Conservation (phyloP, 2,329 filamentous ascomycete species). For the Aspergillus sp. region DNA sequence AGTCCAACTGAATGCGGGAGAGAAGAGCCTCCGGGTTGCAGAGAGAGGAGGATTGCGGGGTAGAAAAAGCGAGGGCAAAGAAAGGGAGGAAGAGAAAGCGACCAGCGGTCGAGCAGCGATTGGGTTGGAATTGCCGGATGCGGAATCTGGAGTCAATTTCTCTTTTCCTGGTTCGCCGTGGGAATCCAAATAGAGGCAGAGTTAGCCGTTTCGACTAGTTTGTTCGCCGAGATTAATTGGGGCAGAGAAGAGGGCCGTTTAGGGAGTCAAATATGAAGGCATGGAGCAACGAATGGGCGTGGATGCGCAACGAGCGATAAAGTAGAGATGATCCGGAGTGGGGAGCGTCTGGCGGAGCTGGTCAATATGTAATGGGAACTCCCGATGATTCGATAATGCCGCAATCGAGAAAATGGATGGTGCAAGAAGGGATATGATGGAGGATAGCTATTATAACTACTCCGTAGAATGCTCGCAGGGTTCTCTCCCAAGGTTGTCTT, state of each 20-base stretch:
- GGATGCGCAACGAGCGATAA: background rate
- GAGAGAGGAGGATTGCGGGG: slow-evolving; percentile 14
- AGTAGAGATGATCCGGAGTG: background rate
- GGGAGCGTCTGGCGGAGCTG: background rate
- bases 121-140: slow-evolving; percentile 11
- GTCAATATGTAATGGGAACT: slow-evolving; percentile 2
- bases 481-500: slow-evolving; percentile 4
- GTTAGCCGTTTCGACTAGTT: background rate
- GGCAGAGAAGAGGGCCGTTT: background rate
- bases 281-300: background rate
- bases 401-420: slow-evolving; percentile 22
- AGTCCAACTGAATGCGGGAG: background rate
- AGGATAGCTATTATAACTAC: background rate
- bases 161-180: background rate
- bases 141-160: slow-evolving; percentile 13
- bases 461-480: background rate
- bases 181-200: background rate
- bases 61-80: slow-evolving; percentile 13
- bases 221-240: background rate
- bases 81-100: slow-evolving; percentile 5
- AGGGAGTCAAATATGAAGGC: slow-evolving; percentile 1
- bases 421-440: slow-evolving; percentile 14
- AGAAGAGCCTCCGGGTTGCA: background rate
- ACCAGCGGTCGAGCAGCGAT: slow-evolving; percentile 8
- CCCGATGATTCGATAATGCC: slow-evolving; percentile 18